phyloP scores from a whole-genome alignment of 257 asterid genomes.

The Solanum piurae region DNA sequence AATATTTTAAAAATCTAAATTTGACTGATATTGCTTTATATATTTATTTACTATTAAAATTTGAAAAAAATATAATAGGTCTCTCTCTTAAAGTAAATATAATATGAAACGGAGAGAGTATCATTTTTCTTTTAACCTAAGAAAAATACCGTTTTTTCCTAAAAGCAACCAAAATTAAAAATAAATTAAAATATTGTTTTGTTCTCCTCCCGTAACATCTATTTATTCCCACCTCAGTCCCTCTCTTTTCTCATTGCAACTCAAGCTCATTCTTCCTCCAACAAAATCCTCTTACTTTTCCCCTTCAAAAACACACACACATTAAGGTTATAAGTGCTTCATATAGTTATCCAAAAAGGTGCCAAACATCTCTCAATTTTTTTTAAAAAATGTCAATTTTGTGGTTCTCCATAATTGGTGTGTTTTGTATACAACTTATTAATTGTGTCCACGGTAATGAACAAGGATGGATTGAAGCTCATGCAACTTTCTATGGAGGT shows the following conservation, averaged over 20 bases:
- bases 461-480: conserved; percentile 51
- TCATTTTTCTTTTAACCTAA: neutral
- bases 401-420: neutral
- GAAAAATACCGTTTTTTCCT: neutral
- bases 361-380: neutral
- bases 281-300: neutral
- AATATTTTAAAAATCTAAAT: no score
- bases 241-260: neutral
- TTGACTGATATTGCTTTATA: no score
- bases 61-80: no score
- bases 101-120: no score
- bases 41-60: no score
- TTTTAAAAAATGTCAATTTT: neutral
- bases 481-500: conserved; percentile 63
- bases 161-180: neutral
- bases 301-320: neutral
- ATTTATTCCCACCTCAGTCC: neutral
- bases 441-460: conserved; percentile 14
- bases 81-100: neutral
- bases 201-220: neutral
- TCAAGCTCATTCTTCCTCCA: neutral
- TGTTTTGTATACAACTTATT: neutral
- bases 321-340: neutral
- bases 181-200: neutral
- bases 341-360: neutral